phyloP scores from a whole-genome alignment of 805 yeast species.

The Komagataella ulmi region DNA sequence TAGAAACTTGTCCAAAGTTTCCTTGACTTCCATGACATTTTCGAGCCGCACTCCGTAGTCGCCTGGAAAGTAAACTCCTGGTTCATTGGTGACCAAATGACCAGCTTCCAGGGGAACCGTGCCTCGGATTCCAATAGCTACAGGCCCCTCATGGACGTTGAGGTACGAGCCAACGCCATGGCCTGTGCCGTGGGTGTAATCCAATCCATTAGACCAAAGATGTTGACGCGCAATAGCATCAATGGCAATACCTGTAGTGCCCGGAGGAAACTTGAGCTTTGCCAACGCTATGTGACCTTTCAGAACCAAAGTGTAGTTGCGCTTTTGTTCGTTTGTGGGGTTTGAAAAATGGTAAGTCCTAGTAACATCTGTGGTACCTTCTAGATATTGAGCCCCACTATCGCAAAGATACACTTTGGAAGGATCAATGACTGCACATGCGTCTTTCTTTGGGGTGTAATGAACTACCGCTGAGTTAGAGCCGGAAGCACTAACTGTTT shows the following conservation, averaged over 20 bases:
- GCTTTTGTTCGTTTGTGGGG: slow-evolving; percentile 44
- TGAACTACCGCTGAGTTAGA: slow-evolving; percentile 67
- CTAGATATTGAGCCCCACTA: slow-evolving; percentile 83
- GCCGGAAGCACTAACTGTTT: slow-evolving; percentile 67
- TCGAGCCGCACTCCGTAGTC: slow-evolving; percentile 47
- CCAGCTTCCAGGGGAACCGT: slow-evolving; percentile 32
- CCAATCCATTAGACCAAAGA: slow-evolving; percentile 71
- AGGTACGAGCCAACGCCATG: slow-evolving; percentile 93
- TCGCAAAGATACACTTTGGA: slow-evolving; percentile 65
- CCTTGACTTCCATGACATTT: slow-evolving; percentile 33
- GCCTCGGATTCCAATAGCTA: slow-evolving; percentile 59
- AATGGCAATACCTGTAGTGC: slow-evolving; percentile 60
- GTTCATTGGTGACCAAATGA: slow-evolving; percentile 45
- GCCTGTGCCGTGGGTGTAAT: slow-evolving; percentile 91
- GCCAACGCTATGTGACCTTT: slow-evolving; percentile 90
- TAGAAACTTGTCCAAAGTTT: slow-evolving; percentile 25
- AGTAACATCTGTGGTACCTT: slow-evolving; percentile 95
- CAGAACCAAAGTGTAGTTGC: slow-evolving; percentile 71
- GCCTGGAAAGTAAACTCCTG: slow-evolving; percentile 48
- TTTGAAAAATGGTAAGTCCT: slow-evolving; percentile 63
- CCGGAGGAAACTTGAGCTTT: slow-evolving; percentile 62
- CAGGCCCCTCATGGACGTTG: slow-evolving; percentile 90
- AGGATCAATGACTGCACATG: slow-evolving; percentile 49
- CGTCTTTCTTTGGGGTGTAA: slow-evolving; percentile 52
- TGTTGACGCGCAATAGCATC: slow-evolving; percentile 78